Evolutionary conservation across 1,284 basidiomycete genomes (phyloP).

Genomic region (Leccinum solheimii): DNA sequence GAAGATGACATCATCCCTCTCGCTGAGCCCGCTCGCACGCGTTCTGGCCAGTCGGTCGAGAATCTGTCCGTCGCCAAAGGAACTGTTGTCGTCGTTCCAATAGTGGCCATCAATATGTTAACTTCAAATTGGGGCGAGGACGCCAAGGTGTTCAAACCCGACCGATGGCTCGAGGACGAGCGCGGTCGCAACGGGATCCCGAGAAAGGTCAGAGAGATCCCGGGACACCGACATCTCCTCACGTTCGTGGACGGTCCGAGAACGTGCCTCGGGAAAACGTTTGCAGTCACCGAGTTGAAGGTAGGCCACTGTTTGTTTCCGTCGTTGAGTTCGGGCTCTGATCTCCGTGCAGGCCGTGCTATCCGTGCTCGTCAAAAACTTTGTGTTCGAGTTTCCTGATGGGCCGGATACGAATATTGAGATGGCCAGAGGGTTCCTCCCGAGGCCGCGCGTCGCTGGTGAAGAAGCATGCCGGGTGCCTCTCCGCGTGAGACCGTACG

Average conservation of each 20-base stretch:
- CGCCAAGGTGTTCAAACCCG: neutral
- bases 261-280: neutral
- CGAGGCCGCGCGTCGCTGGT: neutral
- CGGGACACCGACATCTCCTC: neutral
- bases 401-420: too few relatives aligned
- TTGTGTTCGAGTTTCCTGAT: too few relatives aligned
- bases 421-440: too few relatives aligned
- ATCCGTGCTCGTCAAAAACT: too few relatives aligned
- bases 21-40: neutral
- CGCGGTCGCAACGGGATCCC: neutral
- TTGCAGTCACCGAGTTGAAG: neutral
- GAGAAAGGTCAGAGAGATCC: neutral
- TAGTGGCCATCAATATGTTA: neutral
- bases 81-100: neutral
- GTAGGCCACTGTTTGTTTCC: neutral
- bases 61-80: neutral
- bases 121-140: neutral
- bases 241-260: neutral
- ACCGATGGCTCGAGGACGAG: neutral
- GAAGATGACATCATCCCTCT: neutral
- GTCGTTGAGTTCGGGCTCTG: too few relatives aligned
- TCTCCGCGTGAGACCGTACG: neutral
- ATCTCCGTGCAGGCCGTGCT: too few relatives aligned
- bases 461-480: neutral
- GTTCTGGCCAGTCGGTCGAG: neutral